Conservation (phyloP, 176 grass and related monocot genomes). For the Phyllostachys edulis region DNA sequence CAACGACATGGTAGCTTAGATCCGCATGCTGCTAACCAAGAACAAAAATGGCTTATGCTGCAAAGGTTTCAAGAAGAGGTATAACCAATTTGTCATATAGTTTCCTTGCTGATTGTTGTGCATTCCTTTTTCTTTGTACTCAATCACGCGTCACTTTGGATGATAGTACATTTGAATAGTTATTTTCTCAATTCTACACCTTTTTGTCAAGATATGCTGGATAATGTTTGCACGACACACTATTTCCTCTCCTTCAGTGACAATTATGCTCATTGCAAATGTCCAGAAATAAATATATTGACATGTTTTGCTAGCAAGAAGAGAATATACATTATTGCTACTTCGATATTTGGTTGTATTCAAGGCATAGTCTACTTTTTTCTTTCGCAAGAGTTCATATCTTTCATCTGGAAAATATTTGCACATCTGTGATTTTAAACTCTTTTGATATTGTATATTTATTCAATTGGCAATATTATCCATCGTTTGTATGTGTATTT, state of each 20-base stretch:
- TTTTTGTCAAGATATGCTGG: slow-evolving; percentile 2
- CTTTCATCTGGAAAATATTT: not conserved
- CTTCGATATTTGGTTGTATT: not conserved
- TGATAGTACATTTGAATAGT: too few relatives aligned
- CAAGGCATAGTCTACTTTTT: not conserved
- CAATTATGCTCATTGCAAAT: not conserved
- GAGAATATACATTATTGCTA: slow-evolving; percentile 12
- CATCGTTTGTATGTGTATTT: too few relatives aligned
- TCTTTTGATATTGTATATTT: not conserved
- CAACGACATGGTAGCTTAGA: too few relatives aligned
- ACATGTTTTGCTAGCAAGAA: not conserved
- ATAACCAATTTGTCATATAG: too few relatives aligned
- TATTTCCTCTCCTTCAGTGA: not conserved
- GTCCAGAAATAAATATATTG: not conserved
- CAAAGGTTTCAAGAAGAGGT: too few relatives aligned
- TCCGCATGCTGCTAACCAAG: too few relatives aligned
- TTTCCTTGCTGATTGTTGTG: too few relatives aligned
- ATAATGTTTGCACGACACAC: not conserved
- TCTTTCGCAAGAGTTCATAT: not conserved
- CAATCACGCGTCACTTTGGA: too few relatives aligned
- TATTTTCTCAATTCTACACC: too few relatives aligned
- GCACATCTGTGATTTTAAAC: not conserved
- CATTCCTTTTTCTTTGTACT: too few relatives aligned
- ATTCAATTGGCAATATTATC: not conserved
- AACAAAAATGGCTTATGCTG: too few relatives aligned